phyloP scores from a whole-genome alignment of 106 monocot species.

The Alisma plantagoaquatica region DNA sequence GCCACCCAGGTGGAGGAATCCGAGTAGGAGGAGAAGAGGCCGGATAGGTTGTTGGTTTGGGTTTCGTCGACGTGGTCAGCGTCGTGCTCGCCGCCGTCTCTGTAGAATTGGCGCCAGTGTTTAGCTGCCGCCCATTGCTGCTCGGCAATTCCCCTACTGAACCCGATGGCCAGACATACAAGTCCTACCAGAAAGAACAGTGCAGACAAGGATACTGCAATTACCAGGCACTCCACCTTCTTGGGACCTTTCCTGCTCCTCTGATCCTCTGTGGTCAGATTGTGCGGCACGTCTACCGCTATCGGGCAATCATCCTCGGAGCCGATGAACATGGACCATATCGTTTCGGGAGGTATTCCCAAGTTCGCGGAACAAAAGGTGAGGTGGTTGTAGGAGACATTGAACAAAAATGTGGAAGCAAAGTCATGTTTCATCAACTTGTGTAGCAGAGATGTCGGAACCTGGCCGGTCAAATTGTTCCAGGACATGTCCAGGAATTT shows the following conservation, averaged over 20 bases:
- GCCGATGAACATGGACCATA: constrained; percentile 43
- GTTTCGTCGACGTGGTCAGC: no score
- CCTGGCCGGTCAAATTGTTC: constrained; percentile 76
- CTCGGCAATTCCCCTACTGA: constrained; percentile 20
- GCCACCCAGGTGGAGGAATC: constrained; percentile 79
- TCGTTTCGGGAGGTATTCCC: constrained; percentile 19
- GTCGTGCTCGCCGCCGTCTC: no score
- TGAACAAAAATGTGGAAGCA: constrained; percentile 38
- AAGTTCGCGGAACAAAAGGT: constrained; percentile 39
- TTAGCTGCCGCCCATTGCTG: constrained; percentile 45
- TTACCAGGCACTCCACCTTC: no score
- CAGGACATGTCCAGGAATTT: constrained; percentile 50
- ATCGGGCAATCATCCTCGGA: constrained; percentile 53
- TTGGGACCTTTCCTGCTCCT: no score
- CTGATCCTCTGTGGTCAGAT: no score
- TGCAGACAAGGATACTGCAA: constrained; percentile 34
- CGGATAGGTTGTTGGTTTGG: no score
- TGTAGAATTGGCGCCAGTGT: no score
- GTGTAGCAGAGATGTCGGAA: constrained; percentile 33
- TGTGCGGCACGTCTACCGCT: constrained; percentile 66
- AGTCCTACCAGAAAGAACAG: constrained; percentile 33
- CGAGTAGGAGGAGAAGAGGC: constrained; percentile 59
- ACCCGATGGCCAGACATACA: constrained; percentile 25
- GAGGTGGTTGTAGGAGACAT: constrained; percentile 87
- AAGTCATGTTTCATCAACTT: no score